Evolutionary conservation across 192 early-diverging fungal genomes (phyloP).

Genomic region (Podila epicladia): DNA sequence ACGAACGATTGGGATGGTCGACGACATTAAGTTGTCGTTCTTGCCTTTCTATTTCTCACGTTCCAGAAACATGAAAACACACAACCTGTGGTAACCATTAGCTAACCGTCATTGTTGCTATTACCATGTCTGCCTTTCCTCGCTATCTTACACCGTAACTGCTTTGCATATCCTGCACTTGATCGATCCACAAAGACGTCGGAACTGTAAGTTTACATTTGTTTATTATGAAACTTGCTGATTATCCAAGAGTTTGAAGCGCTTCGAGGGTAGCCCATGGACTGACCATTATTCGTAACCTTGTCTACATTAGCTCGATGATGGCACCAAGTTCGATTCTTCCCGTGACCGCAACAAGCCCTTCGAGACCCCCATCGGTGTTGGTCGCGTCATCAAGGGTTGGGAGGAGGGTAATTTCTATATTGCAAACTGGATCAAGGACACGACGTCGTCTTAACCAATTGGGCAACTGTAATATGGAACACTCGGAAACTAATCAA

Average conservation of each 20-base stretch:
- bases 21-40: no score
- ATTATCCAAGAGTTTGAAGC: no score
- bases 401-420: conserved; percentile 70
- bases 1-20: no score
- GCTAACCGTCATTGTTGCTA: not conserved
- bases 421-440: no score
- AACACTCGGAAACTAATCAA: conserved; percentile 57
- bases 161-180: not conserved
- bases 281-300: conserved; percentile 62
- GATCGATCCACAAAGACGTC: conserved; percentile 10
- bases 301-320: conserved; percentile 46
- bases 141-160: not conserved
- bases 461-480: conserved; percentile 72
- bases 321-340: conserved; percentile 89
- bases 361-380: conserved; percentile 89
- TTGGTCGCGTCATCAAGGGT: conserved; percentile 87
- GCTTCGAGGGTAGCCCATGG: conserved; percentile 51
- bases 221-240: no score
- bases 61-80: no score
- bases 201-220: conserved; percentile 35
- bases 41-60: no score
- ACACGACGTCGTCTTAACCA: conserved; percentile 16
- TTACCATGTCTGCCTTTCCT: not conserved
- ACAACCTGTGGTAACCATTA: no score
- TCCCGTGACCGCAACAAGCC: conserved; percentile 83